Evolutionary conservation across 495 filamentous ascomycete genomes (phyloP).

Genomic region (Bryoglossum gracile): DNA sequence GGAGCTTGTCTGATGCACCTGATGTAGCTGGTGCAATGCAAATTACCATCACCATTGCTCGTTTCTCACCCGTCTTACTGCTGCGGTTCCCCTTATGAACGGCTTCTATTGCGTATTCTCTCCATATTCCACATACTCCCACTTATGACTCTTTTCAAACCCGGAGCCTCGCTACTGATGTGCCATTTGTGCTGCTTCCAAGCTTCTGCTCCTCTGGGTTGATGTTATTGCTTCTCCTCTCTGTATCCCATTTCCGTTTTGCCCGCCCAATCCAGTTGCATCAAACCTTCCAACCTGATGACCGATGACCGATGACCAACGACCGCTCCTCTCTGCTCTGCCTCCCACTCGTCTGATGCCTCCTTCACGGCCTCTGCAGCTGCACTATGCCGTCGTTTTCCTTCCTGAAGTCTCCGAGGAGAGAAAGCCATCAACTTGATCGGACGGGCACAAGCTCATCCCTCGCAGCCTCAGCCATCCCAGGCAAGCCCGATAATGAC

Average conservation of each 20-base stretch:
- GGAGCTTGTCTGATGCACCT: too few species aligned
- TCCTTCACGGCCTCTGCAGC: too few species aligned
- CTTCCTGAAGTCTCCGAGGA: conserved; percentile 16
- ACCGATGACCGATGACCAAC: too few species aligned
- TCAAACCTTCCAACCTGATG: conserved; percentile 13
- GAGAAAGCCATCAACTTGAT: conserved; percentile 6
- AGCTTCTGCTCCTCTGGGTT: conserved; percentile 1
- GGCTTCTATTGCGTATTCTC: too few species aligned
- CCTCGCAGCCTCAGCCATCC: background rate
- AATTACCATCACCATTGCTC: too few species aligned
- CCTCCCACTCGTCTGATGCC: background rate
- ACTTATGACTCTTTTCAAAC: too few species aligned
- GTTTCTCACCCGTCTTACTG: too few species aligned
- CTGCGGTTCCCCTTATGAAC: too few species aligned
- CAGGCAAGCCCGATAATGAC: background rate
- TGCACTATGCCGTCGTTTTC: conserved; percentile 25
- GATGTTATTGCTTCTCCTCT: conserved; percentile 2
- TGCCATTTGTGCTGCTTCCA: too few species aligned
- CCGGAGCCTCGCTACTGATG: too few species aligned
- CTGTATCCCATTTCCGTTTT: conserved; percentile 10
- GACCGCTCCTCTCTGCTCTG: background rate
- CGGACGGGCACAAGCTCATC: conserved; percentile 2
- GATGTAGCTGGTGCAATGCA: too few species aligned
- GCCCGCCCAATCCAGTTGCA: conserved; percentile 12
- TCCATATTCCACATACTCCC: too few species aligned